Percentiles rank a stretch among this genome's conserved stretches.
phyloP scores from a whole-genome alignment of 192 early-diverging fungal genomes.

The Rhizophagus clarus region DNA sequence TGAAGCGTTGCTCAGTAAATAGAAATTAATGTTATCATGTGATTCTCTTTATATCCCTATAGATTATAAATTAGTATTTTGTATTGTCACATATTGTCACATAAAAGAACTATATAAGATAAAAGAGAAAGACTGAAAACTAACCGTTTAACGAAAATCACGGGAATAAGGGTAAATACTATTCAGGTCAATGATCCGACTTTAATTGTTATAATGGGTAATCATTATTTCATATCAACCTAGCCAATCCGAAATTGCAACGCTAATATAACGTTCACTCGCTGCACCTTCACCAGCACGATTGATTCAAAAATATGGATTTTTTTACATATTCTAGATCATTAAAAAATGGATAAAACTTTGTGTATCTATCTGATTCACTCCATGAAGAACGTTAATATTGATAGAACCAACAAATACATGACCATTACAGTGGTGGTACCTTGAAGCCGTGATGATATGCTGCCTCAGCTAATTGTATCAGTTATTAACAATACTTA shows the following conservation, averaged over 20 bases:
- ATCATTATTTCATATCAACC: conserved; percentile 82
- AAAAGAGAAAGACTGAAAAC: neutral
- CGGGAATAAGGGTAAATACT: conserved; percentile 91
- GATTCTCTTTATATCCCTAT: too few relatives aligned
- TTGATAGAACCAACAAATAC: conserved; percentile 97
- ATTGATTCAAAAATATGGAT: too few relatives aligned
- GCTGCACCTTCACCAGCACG: conserved; percentile 96
- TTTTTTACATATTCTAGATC: too few relatives aligned
- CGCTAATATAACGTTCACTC: conserved; percentile 97
- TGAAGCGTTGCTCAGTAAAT: conserved; percentile 65
- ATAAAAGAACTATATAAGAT: too few relatives aligned
- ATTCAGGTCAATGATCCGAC: conserved; percentile 91
- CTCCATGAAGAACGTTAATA: conserved; percentile 78
- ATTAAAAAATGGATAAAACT: too few relatives aligned
- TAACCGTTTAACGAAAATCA: conserved; percentile 89
- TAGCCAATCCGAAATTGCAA: conserved; percentile 71
- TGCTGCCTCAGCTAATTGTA: conserved; percentile 85
- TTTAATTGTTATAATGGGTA: conserved; percentile 85
- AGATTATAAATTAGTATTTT: neutral
- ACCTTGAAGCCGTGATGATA: conserved; percentile 93
- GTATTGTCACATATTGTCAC: too few relatives aligned
- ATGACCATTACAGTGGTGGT: conserved; percentile 91
- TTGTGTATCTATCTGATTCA: conserved; percentile 91
- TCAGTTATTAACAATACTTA: conserved; percentile 80
- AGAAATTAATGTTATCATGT: too few relatives aligned